Base-by-base conservation (phyloP, 2,329 filamentous ascomycete species). In the Penicillium sp. region DNA sequence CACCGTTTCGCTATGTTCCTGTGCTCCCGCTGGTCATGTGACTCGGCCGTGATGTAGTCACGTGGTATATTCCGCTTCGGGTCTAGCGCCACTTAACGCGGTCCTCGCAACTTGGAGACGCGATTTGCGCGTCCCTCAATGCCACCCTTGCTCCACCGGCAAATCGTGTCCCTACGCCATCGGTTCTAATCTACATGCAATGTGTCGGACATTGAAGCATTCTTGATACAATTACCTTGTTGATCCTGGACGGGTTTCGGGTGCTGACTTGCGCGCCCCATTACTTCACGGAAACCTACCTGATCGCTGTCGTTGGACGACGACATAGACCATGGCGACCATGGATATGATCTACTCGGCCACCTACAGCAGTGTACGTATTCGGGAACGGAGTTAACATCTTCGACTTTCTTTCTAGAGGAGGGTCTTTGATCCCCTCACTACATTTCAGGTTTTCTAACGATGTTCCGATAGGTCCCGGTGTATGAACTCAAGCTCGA, bases 401-500 rank as follows among this genome's bases (percentile, higher is more conserved):
- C 13, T 18, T 12, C 9, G 40, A 1, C n/a, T 12, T 10, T 21
- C 7, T n/a, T n/a, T 34, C 4, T 17, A 9, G 10, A 24, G n/a
- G 20, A 29, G n/a, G 30, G 30, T 40, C 24, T 4, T 7, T 7
- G 26, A 18, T 36, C 12, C 10, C n/a, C 23, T 29, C 26, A n/a
- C 7, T 20, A 29, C n/a, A 20, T 9, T n/a, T 20, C 17, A n/a
- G 17, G 21, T 10, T 51, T 43, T 44, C 45, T 47, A 36, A 30
- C 21, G 5, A 27, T 39, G n/a, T 27, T 50, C 44, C 42, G 51
- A 50, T 66, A 97, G 91, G 91, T 96, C 55, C 93, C 93, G 29
- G 93, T 97, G 9, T 97, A 94, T 70, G 94, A 97, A 70, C 94
- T 85, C 75, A 91, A 95, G 70, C 87, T 96, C 64, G 90, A 87